phyloP scores from a whole-genome alignment of 2,329 filamentous ascomycete genomes.

The Monilinia fructicola region DNA sequence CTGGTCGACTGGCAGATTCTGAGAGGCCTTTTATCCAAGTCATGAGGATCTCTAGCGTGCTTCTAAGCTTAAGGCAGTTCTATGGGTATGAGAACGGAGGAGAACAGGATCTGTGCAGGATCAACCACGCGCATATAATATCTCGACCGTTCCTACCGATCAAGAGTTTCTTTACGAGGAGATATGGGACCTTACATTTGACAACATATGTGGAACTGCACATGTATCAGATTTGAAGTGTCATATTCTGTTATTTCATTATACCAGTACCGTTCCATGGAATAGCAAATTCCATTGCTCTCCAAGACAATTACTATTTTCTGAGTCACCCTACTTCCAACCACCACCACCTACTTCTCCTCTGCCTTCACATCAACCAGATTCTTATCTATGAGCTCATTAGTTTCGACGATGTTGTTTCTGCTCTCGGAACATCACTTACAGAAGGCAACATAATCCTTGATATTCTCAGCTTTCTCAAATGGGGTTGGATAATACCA shows the following conservation, averaged over 20 bases:
- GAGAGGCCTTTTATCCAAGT: not conserved
- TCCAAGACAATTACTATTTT: not conserved
- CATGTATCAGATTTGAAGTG: not conserved
- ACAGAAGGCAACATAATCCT: constrained; percentile 50
- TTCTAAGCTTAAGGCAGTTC: not conserved
- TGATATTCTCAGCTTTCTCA: constrained; percentile 46
- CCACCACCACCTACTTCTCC: not conserved
- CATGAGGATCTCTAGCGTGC: not conserved
- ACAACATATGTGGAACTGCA: not conserved
- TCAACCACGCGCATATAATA: not conserved
- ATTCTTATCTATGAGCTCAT: constrained; percentile 14
- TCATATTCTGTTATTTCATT: not conserved
- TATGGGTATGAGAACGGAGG: not conserved
- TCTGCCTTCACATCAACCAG: constrained; percentile 20
- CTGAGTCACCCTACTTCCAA: not conserved
- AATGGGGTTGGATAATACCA: constrained; percentile 49
- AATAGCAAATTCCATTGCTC: not conserved
- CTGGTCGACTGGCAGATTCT: not conserved
- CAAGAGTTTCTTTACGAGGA: not conserved
- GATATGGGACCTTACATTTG: not conserved
- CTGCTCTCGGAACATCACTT: constrained; percentile 33
- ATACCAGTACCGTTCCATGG: too few relatives aligned
- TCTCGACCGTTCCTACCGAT: not conserved
- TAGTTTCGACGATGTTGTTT: not conserved
- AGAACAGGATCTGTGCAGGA: not conserved